phyloP scores from a whole-genome alignment of 2,329 filamentous ascomycete species.

The Hypoxylon sp. region DNA sequence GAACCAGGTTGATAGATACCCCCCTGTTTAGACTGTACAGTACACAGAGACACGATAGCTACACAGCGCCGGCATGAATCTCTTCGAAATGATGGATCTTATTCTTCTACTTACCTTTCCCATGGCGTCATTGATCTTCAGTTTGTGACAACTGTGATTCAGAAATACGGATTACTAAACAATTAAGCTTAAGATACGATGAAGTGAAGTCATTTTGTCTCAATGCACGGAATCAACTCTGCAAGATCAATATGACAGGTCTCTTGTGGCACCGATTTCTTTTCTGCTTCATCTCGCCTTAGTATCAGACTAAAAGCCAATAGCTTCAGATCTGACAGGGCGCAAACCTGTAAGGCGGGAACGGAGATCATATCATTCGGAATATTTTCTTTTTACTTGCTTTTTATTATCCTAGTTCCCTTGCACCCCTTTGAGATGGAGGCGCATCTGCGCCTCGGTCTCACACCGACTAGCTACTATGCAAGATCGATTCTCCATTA shows the following conservation, averaged over 20 bases:
- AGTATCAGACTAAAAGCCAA: slow-evolving; percentile 16
- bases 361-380: slow-evolving; percentile 32
- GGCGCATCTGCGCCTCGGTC: slow-evolving; percentile 26
- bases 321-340: slow-evolving; percentile 29
- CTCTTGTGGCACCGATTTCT: slow-evolving; percentile 23
- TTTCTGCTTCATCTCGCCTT: slow-evolving; percentile 10
- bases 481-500: slow-evolving; percentile 39
- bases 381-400: slow-evolving; percentile 27
- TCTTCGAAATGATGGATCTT: slow-evolving; percentile 51
- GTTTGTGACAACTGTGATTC: not conserved
- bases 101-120: slow-evolving; percentile 34
- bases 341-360: slow-evolving; percentile 20
- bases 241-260: slow-evolving; percentile 39
- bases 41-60: slow-evolving; percentile 55
- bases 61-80: slow-evolving; percentile 53
- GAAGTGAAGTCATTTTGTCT: slow-evolving; percentile 5
- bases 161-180: slow-evolving; percentile 29
- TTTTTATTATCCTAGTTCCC: slow-evolving; percentile 7
- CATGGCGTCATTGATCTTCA: not conserved
- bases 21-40: slow-evolving; percentile 57
- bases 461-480: slow-evolving; percentile 35
- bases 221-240: slow-evolving; percentile 3
- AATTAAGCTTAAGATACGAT: not conserved
- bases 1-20: slow-evolving; percentile 58
- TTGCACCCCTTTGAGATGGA: slow-evolving; percentile 19